Evolutionary conservation across 2,329 filamentous ascomycete genomes (phyloP).

Genomic region (Grosmannia clavigera): DNA sequence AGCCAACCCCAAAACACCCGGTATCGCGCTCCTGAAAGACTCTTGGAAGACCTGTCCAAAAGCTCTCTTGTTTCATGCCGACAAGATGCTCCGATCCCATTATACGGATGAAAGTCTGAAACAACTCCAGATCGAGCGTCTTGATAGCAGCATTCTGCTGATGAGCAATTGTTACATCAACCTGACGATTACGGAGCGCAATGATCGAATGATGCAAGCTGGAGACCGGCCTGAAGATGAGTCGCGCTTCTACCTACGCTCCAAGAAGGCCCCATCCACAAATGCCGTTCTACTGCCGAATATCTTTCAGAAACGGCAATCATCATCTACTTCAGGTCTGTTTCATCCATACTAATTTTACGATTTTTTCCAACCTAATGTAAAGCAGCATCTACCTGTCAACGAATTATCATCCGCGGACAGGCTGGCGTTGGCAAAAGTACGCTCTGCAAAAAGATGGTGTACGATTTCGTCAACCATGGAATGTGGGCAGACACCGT

Average conservation of each 20-base stretch:
- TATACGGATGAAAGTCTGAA: neutral
- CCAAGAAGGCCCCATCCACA: too few relatives aligned
- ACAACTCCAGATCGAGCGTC: neutral
- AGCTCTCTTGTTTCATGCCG: neutral
- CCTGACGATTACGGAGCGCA: neutral
- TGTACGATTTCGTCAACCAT: constrained; percentile 19
- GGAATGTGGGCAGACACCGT: constrained; percentile 19
- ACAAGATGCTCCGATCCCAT: neutral
- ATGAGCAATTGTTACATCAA: neutral
- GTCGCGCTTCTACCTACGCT: neutral
- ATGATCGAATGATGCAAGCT: neutral
- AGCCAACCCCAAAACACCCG: neutral
- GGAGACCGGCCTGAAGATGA: neutral
- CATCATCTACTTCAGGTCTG: neutral
- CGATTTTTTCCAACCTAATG: neutral
- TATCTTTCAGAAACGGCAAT: neutral
- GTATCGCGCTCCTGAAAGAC: neutral
- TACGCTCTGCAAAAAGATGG: constrained; percentile 29
- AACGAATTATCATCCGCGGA: constrained; percentile 19
- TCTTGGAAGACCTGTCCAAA: neutral
- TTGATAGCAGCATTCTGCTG: neutral
- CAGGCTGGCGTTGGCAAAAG: constrained; percentile 26
- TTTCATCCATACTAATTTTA: neutral
- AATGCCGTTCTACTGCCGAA: neutral
- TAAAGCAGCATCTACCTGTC: neutral